A percentile compares a stretch with the other conserved stretches of the same genome.
Evolutionary conservation across 2,329 filamentous ascomycete genomes (phyloP).

Genomic region (Laburnicola sp.): DNA sequence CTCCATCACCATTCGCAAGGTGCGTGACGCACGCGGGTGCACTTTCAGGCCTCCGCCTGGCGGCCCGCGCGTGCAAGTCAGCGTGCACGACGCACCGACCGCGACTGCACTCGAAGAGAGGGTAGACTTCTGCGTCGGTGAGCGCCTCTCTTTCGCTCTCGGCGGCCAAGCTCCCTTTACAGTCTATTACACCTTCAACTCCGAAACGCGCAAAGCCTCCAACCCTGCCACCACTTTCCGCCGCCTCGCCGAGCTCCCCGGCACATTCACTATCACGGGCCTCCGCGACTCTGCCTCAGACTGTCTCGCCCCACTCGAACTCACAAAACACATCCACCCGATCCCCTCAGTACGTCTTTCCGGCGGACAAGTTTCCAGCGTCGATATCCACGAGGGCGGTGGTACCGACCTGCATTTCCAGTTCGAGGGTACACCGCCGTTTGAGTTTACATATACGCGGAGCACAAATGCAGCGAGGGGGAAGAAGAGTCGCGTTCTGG

Average conservation of each 20-base stretch:
- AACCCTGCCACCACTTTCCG: conserved; percentile 82
- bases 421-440: conserved; percentile 93
- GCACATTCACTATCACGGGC: conserved; percentile 83
- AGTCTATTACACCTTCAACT: conserved; percentile 87
- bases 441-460: conserved; percentile 96
- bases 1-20: conserved; percentile 83
- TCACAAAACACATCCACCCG: conserved; percentile 84
- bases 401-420: conserved; percentile 92
- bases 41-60: conserved; percentile 69
- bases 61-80: conserved; percentile 79
- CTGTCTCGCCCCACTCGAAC: conserved; percentile 77
- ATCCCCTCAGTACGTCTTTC: conserved; percentile 90
- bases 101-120: conserved; percentile 86
- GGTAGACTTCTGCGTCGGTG: conserved; percentile 90
- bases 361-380: conserved; percentile 75
- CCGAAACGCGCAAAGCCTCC: conserved; percentile 74
- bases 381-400: conserved; percentile 96
- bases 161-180: conserved; percentile 91
- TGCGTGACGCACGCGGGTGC: conserved; percentile 85
- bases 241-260: conserved; percentile 88
- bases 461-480: conserved; percentile 75
- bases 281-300: conserved; percentile 86
- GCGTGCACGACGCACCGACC: conserved; percentile 88
- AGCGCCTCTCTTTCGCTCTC: conserved; percentile 88
- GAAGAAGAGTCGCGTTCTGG: conserved; percentile 69